Evolutionary conservation across 2,329 filamentous ascomycete species (phyloP).

Genomic region (Helminthosporium solani): DNA sequence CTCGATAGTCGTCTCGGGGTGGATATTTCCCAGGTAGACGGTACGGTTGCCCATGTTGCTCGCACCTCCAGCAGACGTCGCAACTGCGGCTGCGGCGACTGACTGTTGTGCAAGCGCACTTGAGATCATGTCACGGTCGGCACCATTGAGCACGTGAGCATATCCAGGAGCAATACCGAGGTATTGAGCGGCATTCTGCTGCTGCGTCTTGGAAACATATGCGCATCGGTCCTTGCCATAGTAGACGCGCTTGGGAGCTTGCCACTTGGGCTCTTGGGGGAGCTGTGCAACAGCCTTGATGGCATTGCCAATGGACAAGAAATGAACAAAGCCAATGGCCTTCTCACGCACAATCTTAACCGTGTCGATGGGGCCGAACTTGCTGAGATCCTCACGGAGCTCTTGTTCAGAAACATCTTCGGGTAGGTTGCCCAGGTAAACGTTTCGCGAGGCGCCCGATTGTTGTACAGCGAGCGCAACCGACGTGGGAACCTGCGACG

Average conservation of each 20-base stretch:
- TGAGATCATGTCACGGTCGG: conserved; percentile 94
- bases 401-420: conserved; percentile 92
- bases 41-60: conserved; percentile 97
- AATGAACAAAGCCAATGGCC: conserved; percentile 96
- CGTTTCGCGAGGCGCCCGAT: conserved; percentile 92
- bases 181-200: conserved; percentile 98
- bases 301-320: conserved; percentile 93
- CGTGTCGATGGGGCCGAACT: conserved; percentile 95
- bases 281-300: conserved; percentile 98
- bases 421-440: conserved; percentile 90
- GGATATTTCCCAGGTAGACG: conserved; percentile 97
- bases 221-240: conserved; percentile 98
- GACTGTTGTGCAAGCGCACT: conserved; percentile 96
- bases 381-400: conserved; percentile 88
- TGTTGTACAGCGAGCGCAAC: conserved; percentile 97
- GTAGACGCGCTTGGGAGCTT: conserved; percentile 90
- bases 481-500: conserved; percentile 94
- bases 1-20: conserved; percentile 97
- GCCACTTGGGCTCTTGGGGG: conserved; percentile 95
- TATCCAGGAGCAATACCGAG: conserved; percentile 95
- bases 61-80: conserved; percentile 92
- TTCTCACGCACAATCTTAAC: conserved; percentile 98
- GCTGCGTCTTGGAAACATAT: conserved; percentile 98
- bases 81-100: conserved; percentile 92
- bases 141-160: conserved; percentile 92